Evolutionary conservation across 768 basidiomycete genomes (phyloP).

Genomic region (Boletus edulis): DNA sequence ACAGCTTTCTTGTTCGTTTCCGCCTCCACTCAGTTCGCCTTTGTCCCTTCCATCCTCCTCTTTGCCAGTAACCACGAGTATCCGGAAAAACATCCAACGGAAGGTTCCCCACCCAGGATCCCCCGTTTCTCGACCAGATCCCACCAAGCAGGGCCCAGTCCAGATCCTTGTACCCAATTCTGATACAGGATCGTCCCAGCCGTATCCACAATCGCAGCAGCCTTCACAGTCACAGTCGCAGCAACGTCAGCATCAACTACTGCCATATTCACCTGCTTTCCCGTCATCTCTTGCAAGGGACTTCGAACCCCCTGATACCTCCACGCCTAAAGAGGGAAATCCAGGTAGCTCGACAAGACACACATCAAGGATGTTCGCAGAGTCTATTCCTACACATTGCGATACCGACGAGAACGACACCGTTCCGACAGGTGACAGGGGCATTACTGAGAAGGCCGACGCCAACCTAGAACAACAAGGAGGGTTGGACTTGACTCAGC

Average conservation of each 20-base stretch:
- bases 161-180: constrained; percentile 56
- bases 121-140: constrained; percentile 32
- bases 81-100: constrained; percentile 35
- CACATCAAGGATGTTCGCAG: constrained; percentile 4
- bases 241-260: constrained; percentile 21
- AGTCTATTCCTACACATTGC: background rate
- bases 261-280: constrained; percentile 9
- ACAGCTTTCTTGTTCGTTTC: constrained; percentile 8
- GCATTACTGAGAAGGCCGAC: background rate
- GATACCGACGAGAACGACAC: background rate
- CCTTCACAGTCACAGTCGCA: constrained; percentile 30
- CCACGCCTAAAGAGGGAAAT: constrained; percentile 15
- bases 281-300: constrained; percentile 20
- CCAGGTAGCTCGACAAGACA: background rate
- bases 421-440: background rate
- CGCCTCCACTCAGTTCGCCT: constrained; percentile 14
- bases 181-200: constrained; percentile 39
- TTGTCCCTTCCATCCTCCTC: constrained; percentile 6
- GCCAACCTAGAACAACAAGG: background rate
- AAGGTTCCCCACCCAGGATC: constrained; percentile 46
- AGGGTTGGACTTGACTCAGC: background rate
- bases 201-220: constrained; percentile 28
- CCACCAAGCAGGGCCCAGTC: constrained; percentile 33
- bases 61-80: background rate
- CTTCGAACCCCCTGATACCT: constrained; percentile 18